Percentiles rank a stretch among this genome's conserved stretches.
Evolutionary conservation across 495 filamentous ascomycete genomes (phyloP).

Genomic region (Aspergillus leporis): DNA sequence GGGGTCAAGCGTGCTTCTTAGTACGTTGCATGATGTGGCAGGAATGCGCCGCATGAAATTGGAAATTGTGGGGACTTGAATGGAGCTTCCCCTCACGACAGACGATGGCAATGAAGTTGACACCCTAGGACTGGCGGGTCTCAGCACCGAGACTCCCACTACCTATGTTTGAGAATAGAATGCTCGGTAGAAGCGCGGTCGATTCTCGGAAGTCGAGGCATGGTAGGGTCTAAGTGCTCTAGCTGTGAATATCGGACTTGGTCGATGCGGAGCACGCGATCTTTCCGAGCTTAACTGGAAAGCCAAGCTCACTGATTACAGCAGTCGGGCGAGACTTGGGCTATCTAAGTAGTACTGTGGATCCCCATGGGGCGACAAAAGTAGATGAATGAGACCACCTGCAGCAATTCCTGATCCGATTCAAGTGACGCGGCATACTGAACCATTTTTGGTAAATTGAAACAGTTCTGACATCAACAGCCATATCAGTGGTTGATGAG

Average conservation of each 20-base stretch:
- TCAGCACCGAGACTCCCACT: not conserved
- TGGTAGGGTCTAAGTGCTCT: not conserved
- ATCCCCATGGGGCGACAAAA: not conserved
- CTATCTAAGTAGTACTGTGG: not conserved
- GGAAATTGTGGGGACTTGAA: conserved; percentile 12
- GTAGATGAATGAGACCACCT: not conserved
- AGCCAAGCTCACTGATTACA: not conserved
- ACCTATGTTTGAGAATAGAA: not conserved
- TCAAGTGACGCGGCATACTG: not conserved
- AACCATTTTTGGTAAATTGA: not conserved
- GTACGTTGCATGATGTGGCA: conserved; percentile 13
- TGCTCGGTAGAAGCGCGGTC: not conserved
- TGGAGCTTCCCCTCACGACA: conserved; percentile 20
- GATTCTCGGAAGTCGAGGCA: not conserved
- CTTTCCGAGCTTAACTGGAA: not conserved
- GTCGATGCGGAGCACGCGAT: not conserved
- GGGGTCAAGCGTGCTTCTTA: conserved; percentile 6
- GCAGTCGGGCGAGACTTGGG: not conserved
- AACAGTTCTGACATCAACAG: not conserved
- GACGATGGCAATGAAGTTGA: not conserved
- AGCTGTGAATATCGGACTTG: not conserved
- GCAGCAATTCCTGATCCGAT: not conserved
- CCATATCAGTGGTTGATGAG: not conserved
- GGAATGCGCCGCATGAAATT: conserved; percentile 2
- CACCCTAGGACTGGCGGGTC: not conserved